These are phyloP conservation scores for Dissoconium aciculare DNA, from an alignment of 2,329 filamentous ascomycete genomes.

Conservation along the genomic window DNA sequence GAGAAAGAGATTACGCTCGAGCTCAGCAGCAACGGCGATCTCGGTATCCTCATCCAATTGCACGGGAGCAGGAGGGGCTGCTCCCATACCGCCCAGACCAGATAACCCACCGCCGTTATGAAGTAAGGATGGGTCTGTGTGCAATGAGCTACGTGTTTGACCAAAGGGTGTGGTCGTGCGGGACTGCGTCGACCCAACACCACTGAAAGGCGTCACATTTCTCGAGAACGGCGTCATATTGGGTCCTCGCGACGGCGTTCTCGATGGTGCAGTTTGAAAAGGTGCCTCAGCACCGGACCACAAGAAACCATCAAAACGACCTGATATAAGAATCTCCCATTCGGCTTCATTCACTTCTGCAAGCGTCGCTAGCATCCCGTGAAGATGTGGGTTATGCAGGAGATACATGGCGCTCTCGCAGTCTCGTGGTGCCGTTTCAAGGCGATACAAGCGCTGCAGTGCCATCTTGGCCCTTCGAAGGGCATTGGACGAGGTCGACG, in stretches of 20 bases:
- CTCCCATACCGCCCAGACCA: conserved; percentile 19
- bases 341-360: conserved; percentile 81
- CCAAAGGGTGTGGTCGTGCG: conserved; percentile 37
- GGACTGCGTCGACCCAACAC: conserved; percentile 39
- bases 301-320: conserved; percentile 87
- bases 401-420: conserved; percentile 77
- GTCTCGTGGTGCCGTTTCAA: conserved; percentile 59
- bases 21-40: conserved; percentile 74
- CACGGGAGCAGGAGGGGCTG: conserved; percentile 43
- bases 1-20: conserved; percentile 82
- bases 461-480: conserved; percentile 61
- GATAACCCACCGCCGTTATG: conserved; percentile 22
- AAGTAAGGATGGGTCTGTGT: conserved; percentile 16
- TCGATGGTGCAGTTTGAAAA: conserved; percentile 18
- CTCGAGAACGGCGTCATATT: conserved; percentile 27
- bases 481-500: conserved; percentile 41
- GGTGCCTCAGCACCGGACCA: conserved; percentile 73
- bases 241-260: conserved; percentile 26
- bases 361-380: conserved; percentile 75
- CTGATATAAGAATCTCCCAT: conserved; percentile 90
- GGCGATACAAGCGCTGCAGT: conserved; percentile 70
- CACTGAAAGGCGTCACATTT: conserved; percentile 41
- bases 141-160: conserved; percentile 16
- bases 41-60: conserved; percentile 90
- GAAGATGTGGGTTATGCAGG: conserved; percentile 64